phyloP scores from a whole-genome alignment of 176 grass and related monocot genomes.

The Aegilops bicornis region DNA sequence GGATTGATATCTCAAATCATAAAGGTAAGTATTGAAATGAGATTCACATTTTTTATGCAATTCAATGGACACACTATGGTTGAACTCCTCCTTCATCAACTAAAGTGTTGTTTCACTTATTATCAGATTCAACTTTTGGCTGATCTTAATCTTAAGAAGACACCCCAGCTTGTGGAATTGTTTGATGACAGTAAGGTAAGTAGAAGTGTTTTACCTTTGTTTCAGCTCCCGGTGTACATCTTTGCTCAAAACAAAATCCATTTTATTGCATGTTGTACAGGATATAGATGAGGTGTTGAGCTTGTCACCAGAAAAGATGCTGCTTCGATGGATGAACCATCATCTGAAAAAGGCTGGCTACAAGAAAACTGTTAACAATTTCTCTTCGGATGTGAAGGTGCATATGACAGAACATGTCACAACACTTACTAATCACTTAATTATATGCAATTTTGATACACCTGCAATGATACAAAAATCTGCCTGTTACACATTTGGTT shows the following conservation, averaged over 20 bases:
- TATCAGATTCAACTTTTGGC: constrained; percentile 98
- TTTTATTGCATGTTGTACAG: constrained; percentile 48
- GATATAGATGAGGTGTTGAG: constrained; percentile 94
- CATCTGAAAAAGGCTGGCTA: constrained; percentile 97
- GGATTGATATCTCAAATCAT: constrained; percentile 99
- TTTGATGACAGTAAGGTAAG: constrained; percentile 87
- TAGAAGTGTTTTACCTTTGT: constrained; percentile 12
- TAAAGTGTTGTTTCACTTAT: constrained; percentile 28
- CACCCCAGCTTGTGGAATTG: constrained; percentile 90
- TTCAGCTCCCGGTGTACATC: constrained; percentile 5
- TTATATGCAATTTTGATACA: neutral
- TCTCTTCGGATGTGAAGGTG: constrained; percentile 98
- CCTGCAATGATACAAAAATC: neutral
- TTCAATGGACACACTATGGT: neutral
- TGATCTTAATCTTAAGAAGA: constrained; percentile 97
- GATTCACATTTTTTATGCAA: constrained; percentile 11
- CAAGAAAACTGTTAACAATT: constrained; percentile 97
- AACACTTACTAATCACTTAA: constrained; percentile 16
- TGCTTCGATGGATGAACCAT: constrained; percentile 98
- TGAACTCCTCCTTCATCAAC: neutral
- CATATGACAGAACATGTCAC: constrained; percentile 10
- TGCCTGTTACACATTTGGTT: neutral
- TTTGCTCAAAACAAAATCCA: constrained; percentile 27
- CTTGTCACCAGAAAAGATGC: constrained; percentile 88
- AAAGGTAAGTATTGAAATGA: constrained; percentile 60